phyloP scores from a whole-genome alignment of 306 rosid genomes.

The Vigna angularis region DNA sequence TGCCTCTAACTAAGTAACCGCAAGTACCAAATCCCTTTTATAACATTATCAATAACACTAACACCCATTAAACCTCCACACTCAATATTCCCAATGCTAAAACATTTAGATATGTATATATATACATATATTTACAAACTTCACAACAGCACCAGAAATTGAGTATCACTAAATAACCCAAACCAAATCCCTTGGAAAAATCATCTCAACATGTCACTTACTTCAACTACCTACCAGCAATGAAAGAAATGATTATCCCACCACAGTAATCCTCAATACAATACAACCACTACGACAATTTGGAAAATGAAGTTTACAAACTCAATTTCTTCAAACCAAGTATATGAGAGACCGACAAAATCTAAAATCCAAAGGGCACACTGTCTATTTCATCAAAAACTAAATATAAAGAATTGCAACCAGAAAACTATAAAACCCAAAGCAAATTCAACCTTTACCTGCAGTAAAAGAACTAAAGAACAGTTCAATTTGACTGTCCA shows the following conservation, averaged over 20 bases:
- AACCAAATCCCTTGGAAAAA: slow-evolving; percentile 4
- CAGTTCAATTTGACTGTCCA: slow-evolving; percentile 34
- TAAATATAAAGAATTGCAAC: slow-evolving; percentile 15
- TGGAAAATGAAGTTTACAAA: background rate
- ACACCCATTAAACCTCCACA: slow-evolving; percentile 1
- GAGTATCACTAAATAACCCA: slow-evolving; percentile 18
- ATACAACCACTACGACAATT: background rate
- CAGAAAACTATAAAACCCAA: slow-evolving; percentile 21
- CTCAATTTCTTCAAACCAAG: background rate
- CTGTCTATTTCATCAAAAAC: background rate
- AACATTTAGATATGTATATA: background rate
- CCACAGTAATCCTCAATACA: slow-evolving; percentile 7
- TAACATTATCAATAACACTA: slow-evolving; percentile 11
- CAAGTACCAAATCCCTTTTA: slow-evolving; percentile 1
- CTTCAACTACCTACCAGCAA: background rate
- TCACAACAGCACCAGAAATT: slow-evolving; percentile 12
- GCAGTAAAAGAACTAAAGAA: slow-evolving; percentile 2
- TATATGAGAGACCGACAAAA: background rate
- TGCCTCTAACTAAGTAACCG: background rate
- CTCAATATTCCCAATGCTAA: slow-evolving; percentile 16
- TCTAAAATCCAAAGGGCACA: background rate
- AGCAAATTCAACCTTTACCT: slow-evolving; percentile 42
- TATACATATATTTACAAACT: slow-evolving; percentile 13
- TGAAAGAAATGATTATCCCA: background rate
- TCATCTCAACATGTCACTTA: slow-evolving; percentile 7